A percentile compares a stretch with the other conserved stretches of the same genome.
Evolutionary conservation across 495 filamentous ascomycete species (phyloP).

Genomic region (Schizothecium vesticola): DNA sequence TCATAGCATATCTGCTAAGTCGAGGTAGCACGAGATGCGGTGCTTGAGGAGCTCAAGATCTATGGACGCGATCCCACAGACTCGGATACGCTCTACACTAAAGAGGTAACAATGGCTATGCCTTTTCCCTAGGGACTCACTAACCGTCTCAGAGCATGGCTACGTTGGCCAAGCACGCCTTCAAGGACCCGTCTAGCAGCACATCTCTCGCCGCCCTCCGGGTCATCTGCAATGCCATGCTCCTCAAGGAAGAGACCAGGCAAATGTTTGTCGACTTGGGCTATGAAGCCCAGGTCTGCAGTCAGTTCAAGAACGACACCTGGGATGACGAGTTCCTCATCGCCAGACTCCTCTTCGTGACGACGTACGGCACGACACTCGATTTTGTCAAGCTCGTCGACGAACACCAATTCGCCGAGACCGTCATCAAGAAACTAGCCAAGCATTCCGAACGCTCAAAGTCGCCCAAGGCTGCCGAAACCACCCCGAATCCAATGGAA

Average conservation of each 20-base stretch:
- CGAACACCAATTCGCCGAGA: constrained; percentile 62
- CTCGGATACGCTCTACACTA: constrained; percentile 76
- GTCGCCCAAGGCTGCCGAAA: constrained; percentile 17
- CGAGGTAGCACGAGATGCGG: constrained; percentile 53
- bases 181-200: constrained; percentile 53
- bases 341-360: constrained; percentile 76
- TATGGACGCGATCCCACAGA: constrained; percentile 65
- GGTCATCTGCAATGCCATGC: constrained; percentile 80
- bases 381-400: constrained; percentile 65
- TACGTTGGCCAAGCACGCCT: constrained; percentile 64
- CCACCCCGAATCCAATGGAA: constrained; percentile 55
- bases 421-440: constrained; percentile 60
- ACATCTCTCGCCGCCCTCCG: constrained; percentile 74
- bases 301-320: constrained; percentile 67
- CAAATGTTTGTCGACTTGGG: constrained; percentile 79
- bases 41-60: constrained; percentile 71
- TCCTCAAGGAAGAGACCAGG: constrained; percentile 64
- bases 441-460: constrained; percentile 51
- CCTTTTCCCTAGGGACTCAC: not conserved
- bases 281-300: constrained; percentile 63
- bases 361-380: constrained; percentile 74
- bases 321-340: constrained; percentile 84
- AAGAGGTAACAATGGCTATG: constrained; percentile 45
- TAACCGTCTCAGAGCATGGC: constrained; percentile 59
- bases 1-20: not conserved